phyloP scores from a whole-genome alignment of 345 rosid genomes.

The Iberis pinnata region DNA sequence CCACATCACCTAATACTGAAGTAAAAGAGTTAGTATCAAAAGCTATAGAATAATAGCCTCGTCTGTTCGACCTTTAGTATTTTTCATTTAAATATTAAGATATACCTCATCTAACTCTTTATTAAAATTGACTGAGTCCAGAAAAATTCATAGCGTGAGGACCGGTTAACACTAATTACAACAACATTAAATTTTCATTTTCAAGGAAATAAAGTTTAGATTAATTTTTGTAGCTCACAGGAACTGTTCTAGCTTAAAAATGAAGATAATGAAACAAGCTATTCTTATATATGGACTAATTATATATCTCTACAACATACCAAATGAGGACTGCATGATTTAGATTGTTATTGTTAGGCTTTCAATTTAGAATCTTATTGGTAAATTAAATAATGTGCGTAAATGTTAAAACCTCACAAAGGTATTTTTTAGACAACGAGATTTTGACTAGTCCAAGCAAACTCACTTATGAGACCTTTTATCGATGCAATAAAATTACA shows the following conservation, averaged over 20 bases:
- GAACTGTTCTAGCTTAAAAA: no score
- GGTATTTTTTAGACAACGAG: not conserved
- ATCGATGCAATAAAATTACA: conserved; percentile 14
- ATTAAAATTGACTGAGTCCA: no score
- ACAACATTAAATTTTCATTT: conserved; percentile 10
- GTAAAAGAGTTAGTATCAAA: no score
- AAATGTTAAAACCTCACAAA: not conserved
- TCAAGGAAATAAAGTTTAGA: conserved; percentile 2
- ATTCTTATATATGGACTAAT: no score
- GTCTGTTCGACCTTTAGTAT: no score
- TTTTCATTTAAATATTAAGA: no score
- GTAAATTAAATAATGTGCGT: not conserved
- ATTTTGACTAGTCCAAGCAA: conserved; percentile 31
- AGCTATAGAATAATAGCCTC: no score
- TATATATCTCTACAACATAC: not conserved
- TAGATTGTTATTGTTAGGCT: not conserved
- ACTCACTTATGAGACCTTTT: conserved; percentile 22
- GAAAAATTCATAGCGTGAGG: no score
- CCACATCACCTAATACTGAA: no score
- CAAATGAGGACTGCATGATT: not conserved
- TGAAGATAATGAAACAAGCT: no score
- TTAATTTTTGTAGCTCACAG: not conserved
- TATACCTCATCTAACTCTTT: no score
- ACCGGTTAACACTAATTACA: no score
- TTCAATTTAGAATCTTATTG: not conserved